phyloP scores from a whole-genome alignment of 2,329 filamentous ascomycete species.

The Aspergillus nomiae region DNA sequence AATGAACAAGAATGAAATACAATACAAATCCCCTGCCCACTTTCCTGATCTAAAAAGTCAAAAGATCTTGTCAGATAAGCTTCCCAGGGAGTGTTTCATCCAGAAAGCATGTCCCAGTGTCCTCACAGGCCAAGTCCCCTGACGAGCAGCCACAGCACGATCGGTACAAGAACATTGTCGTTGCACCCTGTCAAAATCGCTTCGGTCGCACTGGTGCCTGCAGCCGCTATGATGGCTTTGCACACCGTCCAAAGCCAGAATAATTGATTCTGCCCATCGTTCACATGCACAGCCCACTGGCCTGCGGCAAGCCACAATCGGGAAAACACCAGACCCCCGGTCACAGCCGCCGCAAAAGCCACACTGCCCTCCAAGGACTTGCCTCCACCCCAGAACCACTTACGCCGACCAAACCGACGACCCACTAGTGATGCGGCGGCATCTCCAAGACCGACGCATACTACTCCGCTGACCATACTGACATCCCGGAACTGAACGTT shows the following conservation, averaged over 20 bases:
- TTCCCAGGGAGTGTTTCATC: conserved; percentile 2
- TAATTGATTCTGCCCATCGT: conserved; percentile 17
- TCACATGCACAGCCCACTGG: conserved; percentile 58
- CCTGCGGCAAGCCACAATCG: conserved; percentile 76
- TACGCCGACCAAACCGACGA: conserved; percentile 77
- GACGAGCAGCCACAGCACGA: conserved; percentile 89
- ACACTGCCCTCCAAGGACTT: conserved; percentile 87
- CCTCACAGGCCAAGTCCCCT: conserved; percentile 63
- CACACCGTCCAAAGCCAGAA: conserved; percentile 38
- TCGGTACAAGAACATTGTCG: conserved; percentile 95
- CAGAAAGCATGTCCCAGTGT: not conserved
- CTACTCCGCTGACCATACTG: conserved; percentile 87
- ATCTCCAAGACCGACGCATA: conserved; percentile 94
- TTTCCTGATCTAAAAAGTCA: not conserved
- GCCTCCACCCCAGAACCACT: conserved; percentile 96
- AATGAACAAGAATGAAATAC: not conserved
- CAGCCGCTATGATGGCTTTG: conserved; percentile 73
- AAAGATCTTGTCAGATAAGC: not conserved
- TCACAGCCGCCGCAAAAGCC: conserved; percentile 82
- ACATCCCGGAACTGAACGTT: conserved; percentile 72
- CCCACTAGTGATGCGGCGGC: conserved; percentile 90
- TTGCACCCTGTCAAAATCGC: conserved; percentile 95
- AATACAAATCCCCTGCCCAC: not conserved
- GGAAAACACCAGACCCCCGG: conserved; percentile 68
- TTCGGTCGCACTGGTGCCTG: conserved; percentile 85